Conservation (phyloP, 129 eudicot species). For the Helianthus tuberosus region DNA sequence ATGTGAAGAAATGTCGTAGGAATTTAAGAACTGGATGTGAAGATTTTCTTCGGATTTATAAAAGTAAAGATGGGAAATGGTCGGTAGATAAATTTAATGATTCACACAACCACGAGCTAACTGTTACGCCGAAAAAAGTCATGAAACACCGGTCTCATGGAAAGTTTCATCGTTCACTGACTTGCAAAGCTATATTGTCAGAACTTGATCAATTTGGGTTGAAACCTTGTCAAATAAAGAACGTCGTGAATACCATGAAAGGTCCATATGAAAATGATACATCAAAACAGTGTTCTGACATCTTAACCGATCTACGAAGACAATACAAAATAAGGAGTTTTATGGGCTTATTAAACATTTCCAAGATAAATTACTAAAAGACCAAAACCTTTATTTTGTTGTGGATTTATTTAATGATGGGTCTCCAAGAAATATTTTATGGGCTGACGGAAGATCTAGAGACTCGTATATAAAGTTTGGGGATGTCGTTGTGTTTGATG, state of each 20-base stretch:
- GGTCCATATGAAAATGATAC: background rate
- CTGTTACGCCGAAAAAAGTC: background rate
- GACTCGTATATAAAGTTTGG: background rate
- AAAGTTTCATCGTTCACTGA: too few relatives aligned
- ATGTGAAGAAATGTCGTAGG: background rate
- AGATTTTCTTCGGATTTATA: background rate
- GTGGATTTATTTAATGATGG: background rate
- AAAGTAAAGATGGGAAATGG: background rate
- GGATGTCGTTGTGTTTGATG: background rate
- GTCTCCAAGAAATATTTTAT: background rate
- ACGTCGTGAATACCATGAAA: background rate
- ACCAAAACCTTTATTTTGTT: background rate
- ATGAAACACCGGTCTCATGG: background rate
- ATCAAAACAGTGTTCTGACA: background rate
- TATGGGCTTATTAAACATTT: background rate
- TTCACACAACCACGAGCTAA: background rate
- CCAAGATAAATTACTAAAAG: background rate
- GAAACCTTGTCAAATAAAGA: too few relatives aligned
- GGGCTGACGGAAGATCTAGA: background rate
- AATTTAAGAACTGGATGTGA: background rate
- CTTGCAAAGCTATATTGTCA: background rate
- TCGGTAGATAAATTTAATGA: background rate
- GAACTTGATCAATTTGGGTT: background rate
- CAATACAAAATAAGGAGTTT: background rate
- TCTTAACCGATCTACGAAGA: background rate